Percentiles rank a stretch among this genome's conserved stretches.
Evolutionary conservation across 1,139 yeast genomes (phyloP).

Genomic region (Komagataea norvegica): DNA sequence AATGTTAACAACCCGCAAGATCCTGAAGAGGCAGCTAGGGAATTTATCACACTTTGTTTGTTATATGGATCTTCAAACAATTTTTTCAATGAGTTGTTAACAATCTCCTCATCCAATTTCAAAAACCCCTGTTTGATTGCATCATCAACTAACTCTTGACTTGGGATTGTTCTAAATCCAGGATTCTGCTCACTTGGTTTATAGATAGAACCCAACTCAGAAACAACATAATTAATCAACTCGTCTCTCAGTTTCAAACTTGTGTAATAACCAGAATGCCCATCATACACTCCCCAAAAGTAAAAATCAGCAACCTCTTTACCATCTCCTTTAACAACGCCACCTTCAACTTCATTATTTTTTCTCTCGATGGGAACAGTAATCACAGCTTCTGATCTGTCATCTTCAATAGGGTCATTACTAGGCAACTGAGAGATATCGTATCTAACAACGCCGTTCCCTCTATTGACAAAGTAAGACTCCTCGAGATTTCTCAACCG

Average conservation of each 20-base stretch:
- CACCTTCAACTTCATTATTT: slow-evolving; percentile 32
- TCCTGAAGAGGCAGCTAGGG: slow-evolving; percentile 95
- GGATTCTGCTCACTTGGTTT: slow-evolving; percentile 43
- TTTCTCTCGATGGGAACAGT: slow-evolving; percentile 62
- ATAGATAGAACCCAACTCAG: slow-evolving; percentile 67
- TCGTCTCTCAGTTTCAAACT: slow-evolving; percentile 78
- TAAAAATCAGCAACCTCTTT: slow-evolving; percentile 67
- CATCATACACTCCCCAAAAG: slow-evolving; percentile 95
- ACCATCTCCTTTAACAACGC: slow-evolving; percentile 17
- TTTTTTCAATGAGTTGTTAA: slow-evolving; percentile 65
- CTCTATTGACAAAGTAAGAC: slow-evolving; percentile 73
- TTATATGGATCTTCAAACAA: slow-evolving; percentile 57
- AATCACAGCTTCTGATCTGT: slow-evolving; percentile 79
- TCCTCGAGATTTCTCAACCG: slow-evolving; percentile 73
- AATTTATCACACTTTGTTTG: slow-evolving; percentile 45
- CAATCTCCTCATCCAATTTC: slow-evolving; percentile 82
- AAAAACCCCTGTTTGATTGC: slow-evolving; percentile 81
- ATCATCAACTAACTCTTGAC: slow-evolving; percentile 57
- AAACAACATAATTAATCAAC: slow-evolving; percentile 69
- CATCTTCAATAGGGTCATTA: slow-evolving; percentile 94
- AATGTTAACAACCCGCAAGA: slow-evolving; percentile 88
- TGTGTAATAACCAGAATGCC: slow-evolving; percentile 97
- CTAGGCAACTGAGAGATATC: slow-evolving; percentile 89
- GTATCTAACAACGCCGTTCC: slow-evolving; percentile 88
- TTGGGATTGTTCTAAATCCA: slow-evolving; percentile 33